phyloP scores from a whole-genome alignment of 2,329 filamentous ascomycete genomes.

The Trichoderma sp. region DNA sequence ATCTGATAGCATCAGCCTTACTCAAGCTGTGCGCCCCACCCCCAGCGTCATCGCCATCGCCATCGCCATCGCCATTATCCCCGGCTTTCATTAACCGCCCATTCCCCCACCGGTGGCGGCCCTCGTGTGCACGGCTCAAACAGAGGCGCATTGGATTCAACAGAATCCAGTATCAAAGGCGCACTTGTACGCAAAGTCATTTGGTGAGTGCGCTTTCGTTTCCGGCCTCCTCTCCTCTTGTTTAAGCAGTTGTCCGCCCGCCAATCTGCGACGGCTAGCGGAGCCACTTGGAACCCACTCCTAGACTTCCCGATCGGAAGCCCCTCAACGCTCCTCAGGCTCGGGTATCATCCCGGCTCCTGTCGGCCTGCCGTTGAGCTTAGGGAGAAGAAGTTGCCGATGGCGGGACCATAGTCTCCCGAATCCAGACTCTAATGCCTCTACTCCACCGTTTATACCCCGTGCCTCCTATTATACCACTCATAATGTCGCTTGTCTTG shows the following conservation, averaged over 20 bases:
- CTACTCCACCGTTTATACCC: conserved; percentile 8
- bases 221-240: neutral
- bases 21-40: neutral
- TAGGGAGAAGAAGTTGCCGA: conserved; percentile 13
- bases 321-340: neutral
- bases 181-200: neutral
- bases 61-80: neutral
- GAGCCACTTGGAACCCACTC: conserved; percentile 24
- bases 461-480: neutral
- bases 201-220: conserved; percentile 21
- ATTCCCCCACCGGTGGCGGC: neutral
- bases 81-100: neutral
- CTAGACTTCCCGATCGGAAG: conserved; percentile 21
- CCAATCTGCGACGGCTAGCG: conserved; percentile 27
- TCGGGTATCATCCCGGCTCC: conserved; percentile 14
- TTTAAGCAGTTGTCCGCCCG: conserved; percentile 11
- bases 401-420: conserved; percentile 11
- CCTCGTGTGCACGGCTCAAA: neutral
- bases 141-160: conserved; percentile 2
- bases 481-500: conserved; percentile 5
- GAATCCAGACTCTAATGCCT: conserved; percentile 3
- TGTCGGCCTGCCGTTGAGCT: conserved; percentile 19
- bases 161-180: neutral
- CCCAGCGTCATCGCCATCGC: neutral
- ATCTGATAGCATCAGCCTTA: neutral